Percentiles rank a stretch among this genome's conserved stretches.
phyloP scores from a whole-genome alignment of 1,284 basidiomycete species.

The Ustilago esculenta region DNA sequence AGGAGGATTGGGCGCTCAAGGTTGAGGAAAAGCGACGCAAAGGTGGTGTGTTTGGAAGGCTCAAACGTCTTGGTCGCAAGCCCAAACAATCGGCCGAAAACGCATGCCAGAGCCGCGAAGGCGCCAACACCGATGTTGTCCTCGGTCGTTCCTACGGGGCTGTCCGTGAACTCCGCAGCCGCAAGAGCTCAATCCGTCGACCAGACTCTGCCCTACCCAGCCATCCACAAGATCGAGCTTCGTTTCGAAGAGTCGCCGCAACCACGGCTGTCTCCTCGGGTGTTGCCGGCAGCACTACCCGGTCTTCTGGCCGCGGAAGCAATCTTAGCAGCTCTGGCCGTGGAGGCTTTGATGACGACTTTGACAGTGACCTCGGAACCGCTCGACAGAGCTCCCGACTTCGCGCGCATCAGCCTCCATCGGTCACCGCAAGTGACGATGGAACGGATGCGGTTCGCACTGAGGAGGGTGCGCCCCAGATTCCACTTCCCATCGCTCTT shows the following conservation, averaged over 20 bases:
- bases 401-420: constrained; percentile 24
- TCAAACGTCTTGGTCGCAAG: constrained; percentile 39
- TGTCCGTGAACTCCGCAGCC: constrained; percentile 43
- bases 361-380: constrained; percentile 36
- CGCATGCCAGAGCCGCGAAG: constrained; percentile 9
- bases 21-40: constrained; percentile 41
- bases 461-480: constrained; percentile 16
- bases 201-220: constrained; percentile 12
- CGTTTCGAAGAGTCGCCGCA: constrained; percentile 26
- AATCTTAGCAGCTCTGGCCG: constrained; percentile 26
- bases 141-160: constrained; percentile 47
- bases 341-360: constrained; percentile 38
- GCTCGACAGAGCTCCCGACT: constrained; percentile 12
- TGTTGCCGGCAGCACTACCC: constrained; percentile 10
- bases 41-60: constrained; percentile 42
- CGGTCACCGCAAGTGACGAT: constrained; percentile 31
- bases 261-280: constrained; percentile 26
- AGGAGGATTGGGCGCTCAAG: constrained; percentile 38
- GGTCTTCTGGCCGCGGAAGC: constrained; percentile 24
- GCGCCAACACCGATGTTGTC: constrained; percentile 37
- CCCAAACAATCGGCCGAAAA: constrained; percentile 6
- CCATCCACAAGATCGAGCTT: constrained; percentile 9
- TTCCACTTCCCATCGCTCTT: constrained; percentile 32
- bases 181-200: constrained; percentile 30
- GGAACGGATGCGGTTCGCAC: constrained; percentile 5